phyloP scores from a whole-genome alignment of 768 basidiomycete genomes.

The Plicaturopsis crispa region DNA sequence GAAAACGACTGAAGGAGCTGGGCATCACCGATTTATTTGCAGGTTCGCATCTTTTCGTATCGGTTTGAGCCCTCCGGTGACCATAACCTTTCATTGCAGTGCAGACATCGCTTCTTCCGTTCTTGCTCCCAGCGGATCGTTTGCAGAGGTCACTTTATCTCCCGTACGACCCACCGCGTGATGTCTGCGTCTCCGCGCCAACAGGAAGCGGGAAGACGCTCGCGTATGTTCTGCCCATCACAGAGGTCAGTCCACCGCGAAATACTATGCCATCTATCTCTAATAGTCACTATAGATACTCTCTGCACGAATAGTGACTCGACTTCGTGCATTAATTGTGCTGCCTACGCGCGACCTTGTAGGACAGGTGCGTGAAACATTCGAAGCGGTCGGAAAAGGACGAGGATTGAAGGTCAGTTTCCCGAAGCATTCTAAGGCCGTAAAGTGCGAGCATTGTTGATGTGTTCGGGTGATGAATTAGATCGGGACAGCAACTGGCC shows the following conservation, averaged over 20 bases:
- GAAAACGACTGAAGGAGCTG: conserved; percentile 58
- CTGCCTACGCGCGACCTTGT: conserved; percentile 94
- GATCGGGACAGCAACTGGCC: conserved; percentile 84
- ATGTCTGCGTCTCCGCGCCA: conserved; percentile 92
- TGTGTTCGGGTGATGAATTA: conserved; percentile 14
- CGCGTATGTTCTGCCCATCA: conserved; percentile 89
- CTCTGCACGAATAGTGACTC: conserved; percentile 66
- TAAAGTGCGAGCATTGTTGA: background rate
- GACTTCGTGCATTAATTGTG: conserved; percentile 82
- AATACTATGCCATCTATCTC: background rate
- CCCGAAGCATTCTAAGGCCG: conserved; percentile 1
- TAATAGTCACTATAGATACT: conserved; percentile 44
- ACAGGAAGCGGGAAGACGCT: conserved; percentile 98
- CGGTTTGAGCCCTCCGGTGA: background rate
- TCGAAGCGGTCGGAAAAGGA: conserved; percentile 79
- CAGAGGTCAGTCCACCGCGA: conserved; percentile 50
- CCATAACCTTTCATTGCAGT: conserved; percentile 39
- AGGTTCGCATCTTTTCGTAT: conserved; percentile 37
- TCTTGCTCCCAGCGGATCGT: conserved; percentile 49
- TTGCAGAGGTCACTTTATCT: conserved; percentile 46
- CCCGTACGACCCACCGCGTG: conserved; percentile 59
- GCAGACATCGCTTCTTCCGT: conserved; percentile 82
- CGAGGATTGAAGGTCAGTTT: conserved; percentile 72
- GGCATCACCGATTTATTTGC: conserved; percentile 88
- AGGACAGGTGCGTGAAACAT: conserved; percentile 84